Evolutionary conservation across 345 rosid species (phyloP).

Genomic region (Pistacia atlantica): DNA sequence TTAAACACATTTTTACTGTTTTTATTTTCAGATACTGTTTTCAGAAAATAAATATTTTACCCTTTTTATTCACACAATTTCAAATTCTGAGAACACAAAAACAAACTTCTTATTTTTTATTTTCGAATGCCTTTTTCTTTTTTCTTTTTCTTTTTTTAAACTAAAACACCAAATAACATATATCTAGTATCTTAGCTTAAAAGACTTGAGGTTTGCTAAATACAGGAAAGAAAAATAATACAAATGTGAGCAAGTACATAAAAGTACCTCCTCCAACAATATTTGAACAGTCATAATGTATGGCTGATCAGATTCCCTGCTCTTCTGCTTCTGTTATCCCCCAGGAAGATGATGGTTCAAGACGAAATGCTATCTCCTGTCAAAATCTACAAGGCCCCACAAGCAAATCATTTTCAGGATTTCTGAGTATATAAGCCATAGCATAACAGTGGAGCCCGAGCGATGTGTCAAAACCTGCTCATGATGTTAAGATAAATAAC

Average conservation of each 20-base stretch:
- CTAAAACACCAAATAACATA: background rate
- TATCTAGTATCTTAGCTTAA: background rate
- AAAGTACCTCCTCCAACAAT: constrained; percentile 46
- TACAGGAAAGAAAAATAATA: background rate
- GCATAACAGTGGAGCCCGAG: constrained; percentile 62
- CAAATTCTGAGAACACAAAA: no score
- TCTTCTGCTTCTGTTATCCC: constrained; percentile 62
- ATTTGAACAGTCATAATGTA: constrained; percentile 55
- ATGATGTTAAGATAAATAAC: constrained; percentile 23
- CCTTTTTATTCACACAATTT: no score
- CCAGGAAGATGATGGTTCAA: constrained; percentile 53
- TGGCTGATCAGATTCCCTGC: constrained; percentile 56
- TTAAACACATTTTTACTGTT: no score
- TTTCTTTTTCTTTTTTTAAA: background rate
- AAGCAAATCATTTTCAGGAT: constrained; percentile 62
- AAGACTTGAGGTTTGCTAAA: background rate
- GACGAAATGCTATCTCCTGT: constrained; percentile 62
- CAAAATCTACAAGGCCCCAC: constrained; percentile 60
- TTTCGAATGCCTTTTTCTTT: no score
- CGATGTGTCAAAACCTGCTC: constrained; percentile 66
- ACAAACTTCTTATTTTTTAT: no score
- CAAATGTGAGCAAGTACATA: background rate
- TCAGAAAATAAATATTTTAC: no score
- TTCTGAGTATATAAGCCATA: constrained; percentile 59
- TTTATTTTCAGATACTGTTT: background rate